Conservation (phyloP, 2,329 filamentous ascomycete genomes). For the Calonectria ilicicola region DNA sequence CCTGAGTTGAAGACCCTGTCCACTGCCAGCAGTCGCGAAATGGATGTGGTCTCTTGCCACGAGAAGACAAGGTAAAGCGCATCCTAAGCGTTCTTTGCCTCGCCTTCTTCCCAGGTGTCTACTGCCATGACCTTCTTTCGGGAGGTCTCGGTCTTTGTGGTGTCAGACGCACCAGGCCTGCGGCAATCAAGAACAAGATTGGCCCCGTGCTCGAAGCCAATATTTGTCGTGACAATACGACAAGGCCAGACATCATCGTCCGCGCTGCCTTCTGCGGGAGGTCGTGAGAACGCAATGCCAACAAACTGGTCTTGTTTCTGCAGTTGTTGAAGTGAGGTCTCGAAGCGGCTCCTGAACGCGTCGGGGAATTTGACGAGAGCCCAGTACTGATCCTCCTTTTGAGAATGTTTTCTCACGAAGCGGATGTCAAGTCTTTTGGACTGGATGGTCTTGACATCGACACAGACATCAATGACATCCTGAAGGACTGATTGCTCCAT, state of each 20-base stretch:
- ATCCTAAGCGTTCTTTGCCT: background rate
- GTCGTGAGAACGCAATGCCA: background rate
- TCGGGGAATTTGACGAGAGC: background rate
- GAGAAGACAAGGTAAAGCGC: background rate
- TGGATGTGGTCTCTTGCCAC: background rate
- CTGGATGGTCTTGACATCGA: background rate
- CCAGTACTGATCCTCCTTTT: background rate
- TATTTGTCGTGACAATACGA: background rate
- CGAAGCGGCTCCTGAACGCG: background rate
- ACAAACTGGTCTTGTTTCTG: background rate
- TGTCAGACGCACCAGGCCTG: background rate
- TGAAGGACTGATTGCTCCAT: background rate
- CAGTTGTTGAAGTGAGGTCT: background rate
- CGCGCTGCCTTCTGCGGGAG: background rate
- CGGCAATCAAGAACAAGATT: background rate
- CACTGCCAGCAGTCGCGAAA: background rate
- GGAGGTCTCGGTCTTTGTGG: background rate
- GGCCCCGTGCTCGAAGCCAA: background rate
- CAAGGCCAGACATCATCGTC: background rate
- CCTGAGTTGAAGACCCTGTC: background rate
- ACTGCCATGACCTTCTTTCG: background rate
- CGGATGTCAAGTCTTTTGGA: background rate
- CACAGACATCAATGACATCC: background rate
- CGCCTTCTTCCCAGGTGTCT: background rate
- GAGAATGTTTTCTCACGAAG: background rate